Evolutionary conservation across 257 asterid species (phyloP).

Genomic region (Buddleja alternifolia): DNA sequence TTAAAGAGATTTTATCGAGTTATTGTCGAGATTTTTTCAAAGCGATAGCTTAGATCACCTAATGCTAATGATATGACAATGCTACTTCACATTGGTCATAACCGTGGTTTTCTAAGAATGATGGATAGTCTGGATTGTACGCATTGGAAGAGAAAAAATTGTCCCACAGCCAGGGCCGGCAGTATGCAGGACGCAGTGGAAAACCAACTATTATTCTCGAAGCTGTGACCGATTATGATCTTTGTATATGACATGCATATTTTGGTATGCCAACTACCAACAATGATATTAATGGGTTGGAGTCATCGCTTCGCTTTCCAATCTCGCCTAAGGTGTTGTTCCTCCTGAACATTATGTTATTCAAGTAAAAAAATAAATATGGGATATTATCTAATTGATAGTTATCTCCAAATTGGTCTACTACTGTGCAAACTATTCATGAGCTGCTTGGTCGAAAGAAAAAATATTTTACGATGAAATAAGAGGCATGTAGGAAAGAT

Average conservation of each 20-base stretch:
- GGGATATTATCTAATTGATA: not conserved
- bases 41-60: not conserved
- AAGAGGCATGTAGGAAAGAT: no score
- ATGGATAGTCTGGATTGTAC: no score
- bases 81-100: no score
- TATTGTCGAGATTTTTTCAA: not conserved
- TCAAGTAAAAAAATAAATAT: not conserved
- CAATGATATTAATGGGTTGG: not conserved
- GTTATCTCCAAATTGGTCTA: not conserved
- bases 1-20: not conserved
- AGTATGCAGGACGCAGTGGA: no score
- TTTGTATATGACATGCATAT: no score
- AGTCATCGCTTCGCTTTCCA: not conserved
- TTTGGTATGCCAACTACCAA: not conserved
- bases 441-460: not conserved
- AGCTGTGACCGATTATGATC: no score
- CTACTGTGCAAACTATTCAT: no score
- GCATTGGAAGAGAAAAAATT: no score
- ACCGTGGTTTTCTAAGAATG: no score
- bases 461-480: not conserved
- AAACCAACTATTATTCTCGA: no score
- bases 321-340: not conserved
- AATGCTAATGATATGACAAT: not conserved
- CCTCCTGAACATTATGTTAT: not conserved
- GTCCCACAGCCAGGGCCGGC: no score